Conservation (phyloP, 257 asterid genomes). For the Nicotiana paniculata region DNA sequence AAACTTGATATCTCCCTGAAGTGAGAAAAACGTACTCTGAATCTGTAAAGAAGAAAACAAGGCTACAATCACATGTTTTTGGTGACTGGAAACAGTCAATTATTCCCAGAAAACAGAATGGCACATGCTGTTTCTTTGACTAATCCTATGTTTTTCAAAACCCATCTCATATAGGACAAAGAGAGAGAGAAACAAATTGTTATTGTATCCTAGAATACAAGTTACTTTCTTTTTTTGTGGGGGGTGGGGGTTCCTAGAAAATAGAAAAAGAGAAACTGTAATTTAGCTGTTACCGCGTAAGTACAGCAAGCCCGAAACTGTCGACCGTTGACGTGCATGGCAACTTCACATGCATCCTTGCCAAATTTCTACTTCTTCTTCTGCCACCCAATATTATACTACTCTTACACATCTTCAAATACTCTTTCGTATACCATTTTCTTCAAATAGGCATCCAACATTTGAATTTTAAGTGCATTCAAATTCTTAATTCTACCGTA, state of each 20-base stretch:
- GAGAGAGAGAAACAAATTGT: not conserved
- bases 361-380: not conserved
- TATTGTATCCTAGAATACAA: not conserved
- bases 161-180: not conserved
- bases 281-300: not conserved
- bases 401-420: not conserved
- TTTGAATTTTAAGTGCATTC: too few species aligned
- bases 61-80: not conserved
- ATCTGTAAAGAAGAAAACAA: not conserved
- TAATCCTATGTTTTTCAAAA: not conserved
- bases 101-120: not conserved
- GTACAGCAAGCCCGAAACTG: not conserved
- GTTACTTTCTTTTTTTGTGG: not conserved
- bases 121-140: not conserved
- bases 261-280: not conserved
- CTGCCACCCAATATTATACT: not conserved
- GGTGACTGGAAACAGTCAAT: not conserved
- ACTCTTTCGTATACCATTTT: not conserved
- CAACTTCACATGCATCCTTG: not conserved
- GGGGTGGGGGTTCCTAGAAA: not conserved
- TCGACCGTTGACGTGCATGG: not conserved
- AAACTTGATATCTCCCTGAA: not conserved
- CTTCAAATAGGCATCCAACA: too few species aligned
- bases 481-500: rapidly evolving
- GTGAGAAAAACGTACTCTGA: not conserved